Evolutionary conservation across 2,329 filamentous ascomycete genomes (phyloP).

Genomic region (Thermoascus crustaceus): DNA sequence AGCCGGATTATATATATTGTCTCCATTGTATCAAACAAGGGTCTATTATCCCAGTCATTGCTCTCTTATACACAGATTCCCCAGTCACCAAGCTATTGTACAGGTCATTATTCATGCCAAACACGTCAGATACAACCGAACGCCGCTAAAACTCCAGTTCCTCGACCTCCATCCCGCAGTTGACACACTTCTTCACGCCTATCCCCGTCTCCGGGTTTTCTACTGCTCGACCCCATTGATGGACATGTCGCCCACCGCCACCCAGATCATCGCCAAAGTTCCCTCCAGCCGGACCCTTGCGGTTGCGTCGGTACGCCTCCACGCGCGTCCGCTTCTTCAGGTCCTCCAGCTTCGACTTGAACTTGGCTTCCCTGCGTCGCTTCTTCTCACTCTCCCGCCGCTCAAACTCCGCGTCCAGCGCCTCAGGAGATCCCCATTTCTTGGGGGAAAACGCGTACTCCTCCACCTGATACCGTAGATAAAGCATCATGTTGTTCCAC

Average conservation of each 20-base stretch:
- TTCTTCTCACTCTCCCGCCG: constrained; percentile 72
- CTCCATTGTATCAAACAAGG: no score
- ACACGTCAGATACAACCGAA: no score
- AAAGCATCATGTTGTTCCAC: constrained; percentile 99
- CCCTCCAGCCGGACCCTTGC: constrained; percentile 41
- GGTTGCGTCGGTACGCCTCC: constrained; percentile 73
- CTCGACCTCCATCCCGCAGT: constrained; percentile 61
- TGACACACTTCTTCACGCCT: constrained; percentile 62
- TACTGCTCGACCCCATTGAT: constrained; percentile 66
- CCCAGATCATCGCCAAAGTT: constrained; percentile 71
- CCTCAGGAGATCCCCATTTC: constrained; percentile 86
- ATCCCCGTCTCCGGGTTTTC: constrained; percentile 50
- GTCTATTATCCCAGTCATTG: no score
- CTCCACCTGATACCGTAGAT: constrained; percentile 86
- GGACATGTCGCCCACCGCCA: constrained; percentile 65
- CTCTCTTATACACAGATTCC: no score
- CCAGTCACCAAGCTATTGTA: no score
- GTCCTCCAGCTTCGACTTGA: constrained; percentile 78
- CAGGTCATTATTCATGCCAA: no score
- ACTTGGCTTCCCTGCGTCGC: constrained; percentile 79
- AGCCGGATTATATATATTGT: no score
- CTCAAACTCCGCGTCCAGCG: constrained; percentile 81
- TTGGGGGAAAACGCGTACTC: constrained; percentile 73
- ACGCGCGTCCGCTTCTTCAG: constrained; percentile 89
- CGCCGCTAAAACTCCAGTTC: constrained; percentile 56